Evolutionary conservation across 140 eudicot species (phyloP).

Genomic region (Bidens hawaiensis): DNA sequence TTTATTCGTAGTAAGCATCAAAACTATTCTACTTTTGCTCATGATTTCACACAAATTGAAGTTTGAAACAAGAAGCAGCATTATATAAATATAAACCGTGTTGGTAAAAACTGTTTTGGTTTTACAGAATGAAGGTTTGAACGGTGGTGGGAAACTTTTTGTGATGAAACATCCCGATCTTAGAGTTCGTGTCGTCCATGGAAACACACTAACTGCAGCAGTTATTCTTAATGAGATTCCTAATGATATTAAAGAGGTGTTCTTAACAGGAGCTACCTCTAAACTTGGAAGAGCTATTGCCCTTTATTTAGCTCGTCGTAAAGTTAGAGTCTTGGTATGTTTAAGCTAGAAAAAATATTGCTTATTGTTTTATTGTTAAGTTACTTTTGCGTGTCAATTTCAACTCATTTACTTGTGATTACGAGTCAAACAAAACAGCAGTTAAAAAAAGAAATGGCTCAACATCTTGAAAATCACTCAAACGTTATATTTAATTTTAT

Average conservation of each 20-base stretch:
- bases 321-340: slow-evolving; percentile 69
- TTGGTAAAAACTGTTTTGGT: not conserved
- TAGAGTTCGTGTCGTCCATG: slow-evolving; percentile 79
- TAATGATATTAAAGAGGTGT: slow-evolving; percentile 60
- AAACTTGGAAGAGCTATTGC: slow-evolving; percentile 97
- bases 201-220: slow-evolving; percentile 88
- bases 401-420: not conserved
- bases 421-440: too few species aligned
- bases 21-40: too few species aligned
- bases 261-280: slow-evolving; percentile 82
- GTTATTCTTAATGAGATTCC: slow-evolving; percentile 72
- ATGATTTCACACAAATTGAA: not conserved
- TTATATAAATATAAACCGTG: too few species aligned
- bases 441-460: too few species aligned
- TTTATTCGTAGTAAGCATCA: not conserved
- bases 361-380: too few species aligned
- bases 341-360: too few species aligned
- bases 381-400: too few species aligned
- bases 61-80: not conserved
- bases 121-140: slow-evolving; percentile 67
- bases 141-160: slow-evolving; percentile 86
- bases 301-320: slow-evolving; percentile 62
- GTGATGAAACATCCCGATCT: slow-evolving; percentile 74
- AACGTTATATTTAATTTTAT: not conserved
- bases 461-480: too few species aligned